These are phyloP conservation scores for Friedmanniomyces endolithicus DNA, from an alignment of 495 filamentous ascomycete genomes.

Conservation along the genomic window DNA sequence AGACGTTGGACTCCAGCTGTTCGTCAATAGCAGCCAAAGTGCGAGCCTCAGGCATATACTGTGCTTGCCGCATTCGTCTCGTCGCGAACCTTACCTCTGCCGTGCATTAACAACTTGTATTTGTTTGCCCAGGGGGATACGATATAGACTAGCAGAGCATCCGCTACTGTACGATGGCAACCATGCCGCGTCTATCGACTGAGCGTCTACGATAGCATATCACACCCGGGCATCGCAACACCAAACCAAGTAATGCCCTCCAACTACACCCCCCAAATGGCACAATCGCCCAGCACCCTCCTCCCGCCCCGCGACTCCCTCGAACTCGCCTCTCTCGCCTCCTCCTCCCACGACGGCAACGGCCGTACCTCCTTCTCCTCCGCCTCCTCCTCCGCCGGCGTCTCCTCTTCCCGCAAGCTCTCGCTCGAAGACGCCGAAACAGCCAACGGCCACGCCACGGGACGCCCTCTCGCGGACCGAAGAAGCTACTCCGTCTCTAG, in stretches of 20 bases:
- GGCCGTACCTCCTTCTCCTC: conserved; percentile 53
- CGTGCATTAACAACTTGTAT: neutral
- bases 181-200: neutral
- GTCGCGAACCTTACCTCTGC: neutral
- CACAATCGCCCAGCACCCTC: conserved; percentile 1
- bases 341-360: conserved; percentile 37
- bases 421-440: conserved; percentile 74
- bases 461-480: conserved; percentile 35
- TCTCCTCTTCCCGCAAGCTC: conserved; percentile 79
- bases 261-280: conserved; percentile 5
- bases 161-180: neutral
- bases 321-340: conserved; percentile 88
- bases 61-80: neutral
- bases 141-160: neutral
- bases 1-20: no score
- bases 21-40: no score
- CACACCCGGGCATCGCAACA: neutral
- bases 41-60: no score
- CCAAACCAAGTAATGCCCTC: neutral
- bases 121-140: neutral
- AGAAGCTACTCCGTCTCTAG: conserved; percentile 80
- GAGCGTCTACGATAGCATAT: neutral
- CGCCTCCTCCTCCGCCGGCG: conserved; percentile 73
- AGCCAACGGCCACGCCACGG: conserved; percentile 27
- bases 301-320: conserved; percentile 69